phyloP scores from a whole-genome alignment of 495 filamentous ascomycete genomes.

The Geoglossum glabrum region DNA sequence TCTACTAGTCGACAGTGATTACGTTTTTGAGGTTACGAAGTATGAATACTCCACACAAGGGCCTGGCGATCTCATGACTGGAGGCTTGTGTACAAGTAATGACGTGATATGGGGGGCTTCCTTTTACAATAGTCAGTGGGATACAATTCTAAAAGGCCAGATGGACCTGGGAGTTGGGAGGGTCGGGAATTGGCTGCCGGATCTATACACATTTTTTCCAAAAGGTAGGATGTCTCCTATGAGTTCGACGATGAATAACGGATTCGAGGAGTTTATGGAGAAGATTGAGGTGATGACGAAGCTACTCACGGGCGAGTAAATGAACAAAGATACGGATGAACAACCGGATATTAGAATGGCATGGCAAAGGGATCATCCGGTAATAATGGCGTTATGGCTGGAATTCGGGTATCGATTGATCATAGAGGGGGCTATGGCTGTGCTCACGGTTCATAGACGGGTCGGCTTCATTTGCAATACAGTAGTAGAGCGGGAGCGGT shows the following conservation, averaged over 20 bases:
- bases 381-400: neutral
- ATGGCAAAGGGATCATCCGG: neutral
- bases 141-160: constrained; percentile 19
- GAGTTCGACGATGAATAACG: constrained; percentile 11
- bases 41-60: constrained; percentile 19
- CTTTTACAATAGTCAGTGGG: constrained; percentile 32
- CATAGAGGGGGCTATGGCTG: neutral
- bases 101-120: constrained; percentile 23
- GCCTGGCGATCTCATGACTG: neutral
- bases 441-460: neutral
- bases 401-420: neutral
- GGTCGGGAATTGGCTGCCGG: constrained; percentile 20
- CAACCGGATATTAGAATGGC: neutral
- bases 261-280: constrained; percentile 14
- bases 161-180: constrained; percentile 15
- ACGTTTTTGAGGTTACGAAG: constrained; percentile 34
- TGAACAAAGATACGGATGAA: neutral
- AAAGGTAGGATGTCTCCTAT: neutral
- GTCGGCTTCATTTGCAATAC: neutral
- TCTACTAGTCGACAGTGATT: constrained; percentile 24
- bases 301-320: neutral
- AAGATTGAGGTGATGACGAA: constrained; percentile 12
- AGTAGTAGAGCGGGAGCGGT: neutral
- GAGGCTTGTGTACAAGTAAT: neutral
- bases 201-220: constrained; percentile 28